Evolutionary conservation across 2,329 filamentous ascomycete genomes (phyloP).

Genomic region (Aspergillus thermomutatus): DNA sequence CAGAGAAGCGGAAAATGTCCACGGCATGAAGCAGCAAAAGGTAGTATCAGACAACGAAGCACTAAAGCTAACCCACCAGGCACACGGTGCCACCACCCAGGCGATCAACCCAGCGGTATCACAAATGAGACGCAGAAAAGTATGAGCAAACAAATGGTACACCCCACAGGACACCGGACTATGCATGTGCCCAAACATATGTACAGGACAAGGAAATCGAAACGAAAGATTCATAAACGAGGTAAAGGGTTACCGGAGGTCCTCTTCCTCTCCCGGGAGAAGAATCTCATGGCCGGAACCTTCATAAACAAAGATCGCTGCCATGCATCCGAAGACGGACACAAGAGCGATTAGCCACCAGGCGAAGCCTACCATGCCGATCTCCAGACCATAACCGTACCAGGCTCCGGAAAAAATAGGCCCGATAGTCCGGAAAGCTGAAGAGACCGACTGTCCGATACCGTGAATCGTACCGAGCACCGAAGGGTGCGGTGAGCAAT

Average conservation of each 20-base stretch:
- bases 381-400: slow-evolving; percentile 54
- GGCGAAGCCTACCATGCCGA: slow-evolving; percentile 54
- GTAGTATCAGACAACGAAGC: neutral
- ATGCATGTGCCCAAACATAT: neutral
- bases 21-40: neutral
- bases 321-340: slow-evolving; percentile 55
- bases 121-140: neutral
- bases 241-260: slow-evolving; percentile 1
- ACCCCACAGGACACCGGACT: neutral
- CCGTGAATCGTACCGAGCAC: slow-evolving; percentile 60
- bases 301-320: slow-evolving; percentile 61
- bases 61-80: neutral
- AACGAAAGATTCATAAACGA: neutral
- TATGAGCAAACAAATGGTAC: neutral
- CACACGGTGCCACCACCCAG: neutral
- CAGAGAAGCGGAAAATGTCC: neutral
- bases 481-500: slow-evolving; percentile 57
- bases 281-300: slow-evolving; percentile 60
- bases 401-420: slow-evolving; percentile 55
- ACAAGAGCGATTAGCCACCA: slow-evolving; percentile 57
- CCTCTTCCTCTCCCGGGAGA: slow-evolving; percentile 38
- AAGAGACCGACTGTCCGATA: slow-evolving; percentile 55
- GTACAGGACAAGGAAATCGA: neutral
- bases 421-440: slow-evolving; percentile 55
- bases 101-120: neutral